Percentiles rank a stretch among this genome's conserved stretches.
Conservation (phyloP, 1,284 basidiomycete genomes). For the Sporisorium graminicola region DNA sequence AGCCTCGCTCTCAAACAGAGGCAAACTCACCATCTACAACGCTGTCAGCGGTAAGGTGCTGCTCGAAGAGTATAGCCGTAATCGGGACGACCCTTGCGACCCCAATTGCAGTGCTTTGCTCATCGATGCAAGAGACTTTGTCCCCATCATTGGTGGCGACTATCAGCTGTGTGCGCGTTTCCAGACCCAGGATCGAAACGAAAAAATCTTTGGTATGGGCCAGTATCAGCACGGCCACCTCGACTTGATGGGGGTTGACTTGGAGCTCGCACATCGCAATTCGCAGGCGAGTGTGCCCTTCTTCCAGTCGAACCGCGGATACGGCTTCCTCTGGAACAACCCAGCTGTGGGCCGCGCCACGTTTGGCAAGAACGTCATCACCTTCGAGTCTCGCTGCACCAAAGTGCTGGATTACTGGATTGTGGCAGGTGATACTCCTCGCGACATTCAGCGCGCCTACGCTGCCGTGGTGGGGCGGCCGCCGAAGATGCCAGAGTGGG, state of each 20-base stretch:
- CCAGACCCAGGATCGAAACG: constrained; percentile 27
- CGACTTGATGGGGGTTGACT: constrained; percentile 26
- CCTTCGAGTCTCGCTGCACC: constrained; percentile 30
- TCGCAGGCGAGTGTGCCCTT: constrained; percentile 38
- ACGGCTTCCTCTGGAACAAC: constrained; percentile 43
- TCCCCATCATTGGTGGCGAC: constrained; percentile 21
- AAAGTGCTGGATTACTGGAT: constrained; percentile 38
- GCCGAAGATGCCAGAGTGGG: constrained; percentile 41
- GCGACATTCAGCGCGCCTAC: constrained; percentile 27
- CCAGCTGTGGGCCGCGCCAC: constrained; percentile 28
- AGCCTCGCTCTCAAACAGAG: constrained; percentile 14
- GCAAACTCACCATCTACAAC: constrained; percentile 21
- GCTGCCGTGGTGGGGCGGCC: constrained; percentile 17
- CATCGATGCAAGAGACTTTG: constrained; percentile 34
- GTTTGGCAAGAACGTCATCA: constrained; percentile 36
- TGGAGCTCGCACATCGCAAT: constrained; percentile 38
- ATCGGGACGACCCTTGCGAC: constrained; percentile 28
- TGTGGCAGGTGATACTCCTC: constrained; percentile 24
- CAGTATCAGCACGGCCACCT: constrained; percentile 34
- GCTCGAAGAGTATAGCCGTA: constrained; percentile 27
- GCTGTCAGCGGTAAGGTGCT: constrained; percentile 7
- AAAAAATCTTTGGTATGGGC: constrained; percentile 43
- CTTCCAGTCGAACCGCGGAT: constrained; percentile 31
- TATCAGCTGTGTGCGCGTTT: constrained; percentile 31
- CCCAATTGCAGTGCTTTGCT: constrained; percentile 37